Evolutionary conservation across 768 basidiomycete species (phyloP), one percentile per base, ranked within the genome.

Genomic region (Aureoboletus auriporus): DNA sequence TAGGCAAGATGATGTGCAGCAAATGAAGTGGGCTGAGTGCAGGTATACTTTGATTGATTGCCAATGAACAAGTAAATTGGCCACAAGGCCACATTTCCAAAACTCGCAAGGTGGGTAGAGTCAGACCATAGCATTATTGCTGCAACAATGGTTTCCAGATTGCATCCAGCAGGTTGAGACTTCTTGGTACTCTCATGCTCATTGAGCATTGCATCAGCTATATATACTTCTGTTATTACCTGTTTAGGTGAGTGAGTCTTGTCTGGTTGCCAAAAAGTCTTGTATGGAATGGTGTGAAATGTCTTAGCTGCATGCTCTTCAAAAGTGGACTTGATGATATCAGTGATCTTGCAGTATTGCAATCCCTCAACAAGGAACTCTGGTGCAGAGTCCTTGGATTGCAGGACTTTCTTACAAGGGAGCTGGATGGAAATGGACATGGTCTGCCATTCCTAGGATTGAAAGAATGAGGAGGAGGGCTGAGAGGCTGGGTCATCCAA

Each of bases 61-160:
- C 49, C 39, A 12, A 54, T 34, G 6, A 40, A 56, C 12, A 57
- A 0, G 8, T 57, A 60, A 7, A 58, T 44, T 4, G 49, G 59
- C 58, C 56, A 59, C 0, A 60, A n/a, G 0, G 40, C 47, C 1
- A 47, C 51, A 34, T 30, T 44, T 0, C 60, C 63, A 26, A 65
- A 63, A 14, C 39, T 51, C 0, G 60, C 47, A 1, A 63, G 56
- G 31, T 64, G 60, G 1, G 63, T 65, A 0, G 50, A 58, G 39
- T 65, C 60, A 0, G 54, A 64, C 57, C 64, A 64, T 2, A 64
- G 49, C 61, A 65, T 65, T n/a, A 64, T 23, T 0, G 46, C 17
- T 0, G 50, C 54, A 7, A 64, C 26, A 2, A 55, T 52, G 2
- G 50, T 58, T 28, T 60, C 57, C 2, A 63, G 42, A 6, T 42